Base-by-base conservation (phyloP, 257 asterid genomes). In the Jaltomata sinuosa region DNA sequence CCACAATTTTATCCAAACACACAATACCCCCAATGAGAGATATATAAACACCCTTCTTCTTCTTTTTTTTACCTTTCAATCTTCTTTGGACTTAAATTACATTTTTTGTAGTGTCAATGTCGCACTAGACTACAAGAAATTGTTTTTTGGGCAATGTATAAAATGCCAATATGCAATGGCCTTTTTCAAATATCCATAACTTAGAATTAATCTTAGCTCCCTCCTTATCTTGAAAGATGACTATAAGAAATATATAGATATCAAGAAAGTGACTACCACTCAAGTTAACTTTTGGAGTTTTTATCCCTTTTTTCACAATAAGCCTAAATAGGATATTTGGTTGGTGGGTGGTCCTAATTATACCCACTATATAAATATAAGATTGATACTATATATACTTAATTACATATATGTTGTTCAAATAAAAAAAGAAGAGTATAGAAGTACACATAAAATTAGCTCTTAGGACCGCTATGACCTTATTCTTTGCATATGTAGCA, bases 31-130 rank as follows among this genome's bases (percentile, higher is more conserved):
- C 7, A 65, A 27, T 27, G 89, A 85, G 83, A n/a, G n/a, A n/a
- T n/a, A 86, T 85, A 86, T 77, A 31, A 16, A 16, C 25, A 34
- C 79, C 36, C 53, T 80, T 61, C 27, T 84, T 65, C 67, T 78
- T 68, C n/a, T n/a, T 83, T 82, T 82, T 83, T 85, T 85, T 77
- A 84, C 88, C 83, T 76, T 25, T 29, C 81, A 29, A 47, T 8
- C 11, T 3, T 74, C 9, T 19, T 68, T 19, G 50, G 18, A 34
- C 40, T 62, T 62, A 14, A 3, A 18, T 34, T 47, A 1, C 45
- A 67, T 47, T 14, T 86, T 89, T 83, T 87, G 89, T 84, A 82
- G 83, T 84, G 93, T 93, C 97, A 76, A 90, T 68, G 88, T 93
- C 96, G 88, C 89, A 87, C 53, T 82, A 84, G 69, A 87, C 69